Conservation (phyloP, 2,329 filamentous ascomycete genomes). For the Aspergillus flavus region DNA sequence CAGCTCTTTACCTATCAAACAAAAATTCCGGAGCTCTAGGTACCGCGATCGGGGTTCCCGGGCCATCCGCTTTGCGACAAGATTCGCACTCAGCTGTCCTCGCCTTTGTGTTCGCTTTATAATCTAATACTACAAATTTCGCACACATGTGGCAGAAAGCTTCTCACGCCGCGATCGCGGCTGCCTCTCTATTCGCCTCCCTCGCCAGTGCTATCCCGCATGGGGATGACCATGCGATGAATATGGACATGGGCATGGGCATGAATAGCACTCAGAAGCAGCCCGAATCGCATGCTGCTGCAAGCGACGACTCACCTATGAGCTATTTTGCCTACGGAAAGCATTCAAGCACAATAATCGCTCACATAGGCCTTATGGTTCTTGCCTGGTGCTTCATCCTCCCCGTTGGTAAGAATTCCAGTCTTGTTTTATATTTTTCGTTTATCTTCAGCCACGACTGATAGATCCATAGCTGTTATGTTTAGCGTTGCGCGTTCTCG, state of each 20-base stretch:
- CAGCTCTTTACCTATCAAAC: background rate
- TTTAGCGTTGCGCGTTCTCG: conserved; percentile 80
- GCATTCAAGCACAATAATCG: conserved; percentile 57
- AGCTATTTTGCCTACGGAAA: conserved; percentile 49
- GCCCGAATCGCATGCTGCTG: conserved; percentile 19
- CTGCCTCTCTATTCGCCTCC: conserved; percentile 32
- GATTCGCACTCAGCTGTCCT: background rate
- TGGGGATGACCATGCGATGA: conserved; percentile 34
- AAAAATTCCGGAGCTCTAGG: background rate
- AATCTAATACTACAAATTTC: conserved; percentile 2
- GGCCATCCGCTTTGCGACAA: conserved; percentile 1
- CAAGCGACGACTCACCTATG: conserved; percentile 34
- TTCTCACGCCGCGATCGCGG: conserved; percentile 31
- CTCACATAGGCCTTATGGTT: conserved; percentile 72
- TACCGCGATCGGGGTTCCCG: background rate
- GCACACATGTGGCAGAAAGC: conserved; percentile 28
- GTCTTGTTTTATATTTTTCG: background rate
- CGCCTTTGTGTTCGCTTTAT: background rate
- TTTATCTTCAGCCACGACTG: background rate
- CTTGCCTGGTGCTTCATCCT: conserved; percentile 72
- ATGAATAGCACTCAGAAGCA: conserved; percentile 21
- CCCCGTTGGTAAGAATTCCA: conserved; percentile 63
- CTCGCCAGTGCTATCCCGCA: conserved; percentile 37
- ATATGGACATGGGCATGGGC: conserved; percentile 35
- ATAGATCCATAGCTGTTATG: conserved; percentile 67